Conservation (phyloP, 129 eudicot species). For the Chrysanthemum seticuspe region DNA sequence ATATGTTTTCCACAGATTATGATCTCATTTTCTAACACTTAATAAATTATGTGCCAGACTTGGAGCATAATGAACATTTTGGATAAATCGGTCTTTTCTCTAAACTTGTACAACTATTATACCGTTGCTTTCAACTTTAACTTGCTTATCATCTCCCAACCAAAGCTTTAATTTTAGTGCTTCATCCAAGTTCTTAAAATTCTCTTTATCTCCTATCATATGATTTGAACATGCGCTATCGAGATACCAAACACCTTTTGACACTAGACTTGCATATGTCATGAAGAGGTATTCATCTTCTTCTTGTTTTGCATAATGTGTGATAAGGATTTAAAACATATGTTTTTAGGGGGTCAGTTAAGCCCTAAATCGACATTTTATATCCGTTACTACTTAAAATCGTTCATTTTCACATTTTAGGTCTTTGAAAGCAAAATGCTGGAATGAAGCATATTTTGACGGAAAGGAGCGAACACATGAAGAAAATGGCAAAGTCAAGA, state of each 20-base stretch:
- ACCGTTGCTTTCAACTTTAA: background rate
- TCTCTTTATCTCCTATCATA: background rate
- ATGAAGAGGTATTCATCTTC: conserved; percentile 10
- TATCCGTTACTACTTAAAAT: too few relatives aligned
- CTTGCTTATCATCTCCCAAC: conserved; percentile 1
- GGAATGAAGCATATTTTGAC: too few relatives aligned
- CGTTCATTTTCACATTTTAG: too few relatives aligned
- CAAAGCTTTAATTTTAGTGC: background rate
- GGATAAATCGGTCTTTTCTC: background rate
- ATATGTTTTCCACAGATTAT: too few relatives aligned
- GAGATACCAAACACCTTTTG: background rate
- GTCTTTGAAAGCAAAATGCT: too few relatives aligned
- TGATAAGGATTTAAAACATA: too few relatives aligned
- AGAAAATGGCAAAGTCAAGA: too few relatives aligned
- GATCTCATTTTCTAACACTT: too few relatives aligned
- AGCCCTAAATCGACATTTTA: too few relatives aligned
- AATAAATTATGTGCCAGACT: too few relatives aligned
- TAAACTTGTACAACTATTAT: background rate
- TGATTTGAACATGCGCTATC: background rate
- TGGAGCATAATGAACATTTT: background rate
- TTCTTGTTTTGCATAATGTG: background rate
- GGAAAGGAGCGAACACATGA: too few relatives aligned
- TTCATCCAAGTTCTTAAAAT: background rate
- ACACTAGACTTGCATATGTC: background rate
- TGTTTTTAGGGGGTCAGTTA: too few relatives aligned